Evolutionary conservation across 495 filamentous ascomycete species (phyloP), one percentile per base, ranked within the genome.

Genomic region (Hypoxylon intermedium): DNA sequence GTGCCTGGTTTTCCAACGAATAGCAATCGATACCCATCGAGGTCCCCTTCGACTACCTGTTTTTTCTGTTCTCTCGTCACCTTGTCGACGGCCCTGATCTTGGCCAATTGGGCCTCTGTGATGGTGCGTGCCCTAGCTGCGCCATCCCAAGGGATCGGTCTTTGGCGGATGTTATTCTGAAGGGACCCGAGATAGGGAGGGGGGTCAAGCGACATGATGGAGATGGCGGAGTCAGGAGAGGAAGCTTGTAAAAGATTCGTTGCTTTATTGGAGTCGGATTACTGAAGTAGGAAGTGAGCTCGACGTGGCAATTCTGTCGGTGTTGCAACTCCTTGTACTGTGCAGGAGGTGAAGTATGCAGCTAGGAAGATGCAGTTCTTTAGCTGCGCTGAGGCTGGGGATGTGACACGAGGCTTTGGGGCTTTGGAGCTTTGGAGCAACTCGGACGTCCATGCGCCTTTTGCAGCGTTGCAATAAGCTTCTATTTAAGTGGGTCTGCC

Each of bases 141-240:
- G 59, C 94, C 94, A 73, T 98, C 95, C 94, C 94, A 99, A 40
- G 93, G 92, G 72, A 99, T 96, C 65, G 93, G 93, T 49, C 94
- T 84, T 58, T 87, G 85, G 64, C 95, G 90, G 70, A 97, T 96
- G 77, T 97, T 97, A 79, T 89, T 93, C 78, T 96, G 93, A 53
- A 97, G 82, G 55, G 91, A 92, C 65, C 84, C 86, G 54, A 98
- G 89, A 73, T 97, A 97, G 57, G 87, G 87, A 51, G 93, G 92
- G 36, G 91, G 89, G 68, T 97, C 92, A 71, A 96, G 84, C 53
- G 90, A 94, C 90, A 93, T 92, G 64, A 60, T 82, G 72, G 47
- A 51, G 16, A 36, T 4, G 33, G 20, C 5, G 16, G 42, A 44
- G 2, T n/a, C 42, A 28, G 24, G 18, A 30, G 24, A 20, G 24